These are phyloP conservation scores for Hanseniaspora vineae DNA, from an alignment of 805 yeast species.

Conservation along the genomic window DNA sequence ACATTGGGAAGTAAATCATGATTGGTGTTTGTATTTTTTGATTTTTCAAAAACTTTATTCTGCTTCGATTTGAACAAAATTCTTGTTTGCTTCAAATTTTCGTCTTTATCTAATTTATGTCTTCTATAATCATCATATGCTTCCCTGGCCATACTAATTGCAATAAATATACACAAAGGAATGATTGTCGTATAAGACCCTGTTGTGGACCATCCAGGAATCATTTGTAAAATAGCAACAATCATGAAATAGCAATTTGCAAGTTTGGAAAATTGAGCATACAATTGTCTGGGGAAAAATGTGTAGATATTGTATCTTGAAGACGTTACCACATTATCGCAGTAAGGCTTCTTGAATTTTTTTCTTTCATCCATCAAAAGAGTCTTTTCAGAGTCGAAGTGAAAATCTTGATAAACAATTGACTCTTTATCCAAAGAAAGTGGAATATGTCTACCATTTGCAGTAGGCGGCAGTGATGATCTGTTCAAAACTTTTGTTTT, in stretches of 20 bases:
- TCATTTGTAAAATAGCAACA: slow-evolving; percentile 87
- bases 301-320: slow-evolving; percentile 72
- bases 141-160: slow-evolving; percentile 82
- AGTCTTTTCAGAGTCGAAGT: slow-evolving; percentile 10
- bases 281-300: slow-evolving; percentile 77
- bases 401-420: slow-evolving; percentile 9
- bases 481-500: slow-evolving; percentile 34
- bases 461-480: slow-evolving; percentile 36
- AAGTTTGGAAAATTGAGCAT: slow-evolving; percentile 83
- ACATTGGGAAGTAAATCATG: background rate
- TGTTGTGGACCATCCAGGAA: slow-evolving; percentile 95
- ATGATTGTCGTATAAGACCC: slow-evolving; percentile 90
- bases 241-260: slow-evolving; percentile 86
- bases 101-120: slow-evolving; percentile 73
- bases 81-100: slow-evolving; percentile 46
- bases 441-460: slow-evolving; percentile 69
- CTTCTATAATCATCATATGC: slow-evolving; percentile 89
- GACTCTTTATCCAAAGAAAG: slow-evolving; percentile 32
- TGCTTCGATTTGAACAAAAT: slow-evolving; percentile 21
- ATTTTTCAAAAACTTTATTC: background rate
- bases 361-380: slow-evolving; percentile 55
- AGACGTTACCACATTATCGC: slow-evolving; percentile 63
- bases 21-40: background rate
- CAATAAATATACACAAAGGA: slow-evolving; percentile 74
- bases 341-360: slow-evolving; percentile 38